Base-by-base conservation (phyloP, 306 rosid species). In the Herpetospermum pedunculosum region DNA sequence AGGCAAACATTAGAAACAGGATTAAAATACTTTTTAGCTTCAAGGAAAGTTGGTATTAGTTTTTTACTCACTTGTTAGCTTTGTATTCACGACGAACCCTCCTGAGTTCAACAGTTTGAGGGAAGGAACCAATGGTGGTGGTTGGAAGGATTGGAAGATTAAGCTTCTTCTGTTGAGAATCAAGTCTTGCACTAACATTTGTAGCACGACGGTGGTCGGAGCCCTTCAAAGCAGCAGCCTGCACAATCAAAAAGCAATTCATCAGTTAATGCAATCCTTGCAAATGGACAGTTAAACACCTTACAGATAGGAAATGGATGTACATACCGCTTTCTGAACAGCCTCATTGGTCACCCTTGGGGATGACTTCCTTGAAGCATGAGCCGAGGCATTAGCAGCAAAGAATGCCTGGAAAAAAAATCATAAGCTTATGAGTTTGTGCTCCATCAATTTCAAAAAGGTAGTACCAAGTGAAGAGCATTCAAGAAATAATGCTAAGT, bases 51-150 rank as follows among this genome's bases (percentile, higher is more conserved):
- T 3, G n/a, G 15, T 34, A 47, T 71, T 11, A 30, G 4, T 28
- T 70, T 70, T 43, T 26, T 12, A 3, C 91, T 84, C 57, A 91
- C 96, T 87, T 89, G 52, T 87, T 86, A 60, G 87, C 97, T 84
- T 89, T 91, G 85, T 77, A 91, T 67, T 91, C 97, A 40, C 92
- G 88, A 73, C 96, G 97, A 80, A 82, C 83, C 80, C 91, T 91
- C 73, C 97, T 83, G 47, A 91, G 84, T 57, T 91, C 92, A 26
- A 85, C 76, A 6, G 95, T 89, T 75, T 91, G 97, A 76, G 97
- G 97, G 83, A 91, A 91, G 75, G 96, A 91, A 65, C 96, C 96
- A 57, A 86, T 91, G 21, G 92, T 91, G 75, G 97, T 91, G 32
- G 97, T 91, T 18, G 96, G 96, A 76, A 91, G 96, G 67, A 79